Percentiles rank a stretch among this genome's conserved stretches.
These are phyloP conservation scores for Syzygium grande DNA, from an alignment of 345 rosid genomes.

Conservation along the genomic window DNA sequence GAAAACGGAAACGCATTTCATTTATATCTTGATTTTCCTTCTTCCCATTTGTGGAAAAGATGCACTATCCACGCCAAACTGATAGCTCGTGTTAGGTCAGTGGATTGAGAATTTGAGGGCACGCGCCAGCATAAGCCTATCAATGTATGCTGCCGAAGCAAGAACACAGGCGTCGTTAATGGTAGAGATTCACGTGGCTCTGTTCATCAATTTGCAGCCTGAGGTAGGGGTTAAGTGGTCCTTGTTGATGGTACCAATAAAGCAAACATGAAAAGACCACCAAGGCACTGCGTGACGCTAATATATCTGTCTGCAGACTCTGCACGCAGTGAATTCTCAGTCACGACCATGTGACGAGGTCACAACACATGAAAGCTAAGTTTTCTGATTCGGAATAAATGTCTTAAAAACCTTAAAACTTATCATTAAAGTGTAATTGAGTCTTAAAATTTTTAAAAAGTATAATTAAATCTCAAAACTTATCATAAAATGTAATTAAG, in stretches of 20 bases:
- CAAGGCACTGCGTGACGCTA: background rate
- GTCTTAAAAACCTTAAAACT: no score
- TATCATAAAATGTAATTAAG: no score
- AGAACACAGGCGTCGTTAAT: background rate
- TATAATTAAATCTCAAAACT: no score
- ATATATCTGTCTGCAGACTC: rapidly evolving
- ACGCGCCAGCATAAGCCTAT: background rate
- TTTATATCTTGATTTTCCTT: background rate
- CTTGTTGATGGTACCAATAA: background rate
- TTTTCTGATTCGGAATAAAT: background rate
- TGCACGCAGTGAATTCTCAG: background rate
- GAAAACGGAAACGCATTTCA: background rate
- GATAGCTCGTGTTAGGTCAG: background rate
- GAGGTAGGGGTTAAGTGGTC: background rate
- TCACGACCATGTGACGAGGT: background rate
- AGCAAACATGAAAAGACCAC: background rate
- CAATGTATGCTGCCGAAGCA: background rate
- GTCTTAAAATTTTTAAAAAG: no score
- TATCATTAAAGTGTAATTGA: no score
- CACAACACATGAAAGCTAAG: background rate
- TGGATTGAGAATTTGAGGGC: background rate
- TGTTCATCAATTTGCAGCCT: background rate
- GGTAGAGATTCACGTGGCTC: background rate
- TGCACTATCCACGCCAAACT: background rate
- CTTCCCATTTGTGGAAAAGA: background rate